phyloP scores from a whole-genome alignment of 2,329 filamentous ascomycete species.

The Macrophomina pseudophaseolina region DNA sequence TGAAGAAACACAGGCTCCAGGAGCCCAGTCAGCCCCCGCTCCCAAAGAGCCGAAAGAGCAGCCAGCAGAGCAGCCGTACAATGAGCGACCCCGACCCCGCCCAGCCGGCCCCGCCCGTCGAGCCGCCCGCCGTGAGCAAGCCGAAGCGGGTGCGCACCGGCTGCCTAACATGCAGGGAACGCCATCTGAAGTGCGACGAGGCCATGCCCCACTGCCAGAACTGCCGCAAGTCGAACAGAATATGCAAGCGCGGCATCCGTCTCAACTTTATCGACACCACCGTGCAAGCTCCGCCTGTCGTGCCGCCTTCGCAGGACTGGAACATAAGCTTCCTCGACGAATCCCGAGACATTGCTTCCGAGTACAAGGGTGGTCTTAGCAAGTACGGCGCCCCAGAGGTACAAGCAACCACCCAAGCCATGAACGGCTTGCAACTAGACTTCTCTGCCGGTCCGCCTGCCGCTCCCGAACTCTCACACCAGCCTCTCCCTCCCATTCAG shows the following conservation, averaged over 20 bases:
- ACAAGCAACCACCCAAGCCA: conserved; percentile 30
- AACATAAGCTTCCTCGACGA: conserved; percentile 83
- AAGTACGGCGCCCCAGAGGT: conserved; percentile 67
- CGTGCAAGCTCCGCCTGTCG: conserved; percentile 69
- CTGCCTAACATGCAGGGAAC: conserved; percentile 86
- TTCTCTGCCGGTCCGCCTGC: conserved; percentile 34
- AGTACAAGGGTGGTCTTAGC: conserved; percentile 79
- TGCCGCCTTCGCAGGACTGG: conserved; percentile 69
- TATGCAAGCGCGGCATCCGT: conserved; percentile 83
- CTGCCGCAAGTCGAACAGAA: conserved; percentile 83
- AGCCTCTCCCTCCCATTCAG: conserved; percentile 58
- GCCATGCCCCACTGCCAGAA: conserved; percentile 71
- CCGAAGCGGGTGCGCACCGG: conserved; percentile 89
- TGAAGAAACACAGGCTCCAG: conserved; percentile 24
- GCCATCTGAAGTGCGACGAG: conserved; percentile 92
- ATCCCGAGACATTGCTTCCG: conserved; percentile 85
- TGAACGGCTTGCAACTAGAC: conserved; percentile 39
- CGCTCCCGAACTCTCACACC: conserved; percentile 46
- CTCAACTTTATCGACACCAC: conserved; percentile 91
- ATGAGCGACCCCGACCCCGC: conserved; percentile 30
- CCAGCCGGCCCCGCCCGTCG: conserved; percentile 27
- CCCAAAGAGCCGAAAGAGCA: conserved; percentile 14
- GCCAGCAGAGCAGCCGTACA: conserved; percentile 18
- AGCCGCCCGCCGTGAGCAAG: conserved; percentile 55
- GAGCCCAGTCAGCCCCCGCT: not conserved